Base-by-base conservation (phyloP, 2,329 filamentous ascomycete genomes). In the Ascochyta viciae-villosae region DNA sequence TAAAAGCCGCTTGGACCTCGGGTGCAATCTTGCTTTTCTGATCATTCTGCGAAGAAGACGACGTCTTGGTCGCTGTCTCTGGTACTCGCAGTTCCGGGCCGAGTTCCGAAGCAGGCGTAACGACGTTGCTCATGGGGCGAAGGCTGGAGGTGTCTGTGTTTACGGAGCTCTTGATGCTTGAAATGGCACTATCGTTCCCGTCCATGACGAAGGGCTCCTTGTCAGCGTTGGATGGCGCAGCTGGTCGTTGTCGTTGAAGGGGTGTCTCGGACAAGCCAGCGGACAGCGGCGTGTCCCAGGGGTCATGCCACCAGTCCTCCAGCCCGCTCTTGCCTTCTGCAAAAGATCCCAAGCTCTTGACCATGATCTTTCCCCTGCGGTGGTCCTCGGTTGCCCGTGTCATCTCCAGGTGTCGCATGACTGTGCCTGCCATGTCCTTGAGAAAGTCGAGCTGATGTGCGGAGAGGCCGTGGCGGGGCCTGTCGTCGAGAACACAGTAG, bases 401-500 rank as follows among this genome's bases (percentile, higher is more conserved):
- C 77, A 79, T 83, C 72, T 87, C 85, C 8, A 90, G 70, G 54
- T 89, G 86, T 34, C 86, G 81, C 76, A 87, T 85, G 4, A 86
- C 78, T 4, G 85, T 82, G 16, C 76, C 75, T 0, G 71, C 70
- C 72, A 88, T 78, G 37, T 85, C 85, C 39, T 82, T 79, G 68
- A 89, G 75, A 44, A 85, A 87, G 22, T 79, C 76, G 2, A 82
- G 58, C 45, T 86, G 81, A 8, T 77, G 77, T 0, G 76, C 65
- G 10, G 74, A 75, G 16, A 89, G 65, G 0, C 81, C 82, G 38
- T 81, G 64, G 13, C 84, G 81, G 0, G 83, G 81, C n/a, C 78
- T 77, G 39, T 83, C 81, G 61, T 89, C 86, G 3, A 87, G 75
- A 2, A 89, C 81, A 48, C 83, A 82, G 55, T 87, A 85, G 10